phyloP scores from a whole-genome alignment of 148 eudicot genomes.

The Mesembryanthemum crystallinum region DNA sequence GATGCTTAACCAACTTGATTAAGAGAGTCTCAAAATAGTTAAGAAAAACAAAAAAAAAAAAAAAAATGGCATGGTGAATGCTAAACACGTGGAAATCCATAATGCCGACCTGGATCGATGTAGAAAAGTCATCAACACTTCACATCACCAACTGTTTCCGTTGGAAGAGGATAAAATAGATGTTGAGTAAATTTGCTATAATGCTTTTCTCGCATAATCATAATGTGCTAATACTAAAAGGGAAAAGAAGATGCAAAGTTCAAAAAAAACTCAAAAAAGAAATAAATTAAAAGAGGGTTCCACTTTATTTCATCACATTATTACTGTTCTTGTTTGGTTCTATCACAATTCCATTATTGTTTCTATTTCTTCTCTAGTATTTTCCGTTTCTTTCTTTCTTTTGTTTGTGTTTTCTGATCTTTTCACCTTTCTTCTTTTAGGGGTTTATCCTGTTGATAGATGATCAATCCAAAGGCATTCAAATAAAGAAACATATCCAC shows the following conservation, averaged over 20 bases:
- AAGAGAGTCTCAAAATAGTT: neutral
- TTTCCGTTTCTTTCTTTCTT: neutral
- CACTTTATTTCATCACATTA: neutral
- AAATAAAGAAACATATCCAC: conserved; percentile 2
- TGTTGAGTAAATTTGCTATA: too few species aligned
- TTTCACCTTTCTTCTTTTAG: neutral
- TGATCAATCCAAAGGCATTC: neutral
- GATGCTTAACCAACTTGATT: conserved; percentile 4
- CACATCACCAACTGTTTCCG: conserved; percentile 25
- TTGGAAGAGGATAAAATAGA: neutral
- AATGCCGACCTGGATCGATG: conserved; percentile 4
- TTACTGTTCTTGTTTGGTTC: conserved; percentile 3
- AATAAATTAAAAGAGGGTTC: too few species aligned
- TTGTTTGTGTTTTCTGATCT: neutral
- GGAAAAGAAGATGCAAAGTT: neutral
- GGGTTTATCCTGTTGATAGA: neutral
- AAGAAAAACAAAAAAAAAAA: neutral
- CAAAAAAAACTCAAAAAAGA: too few species aligned
- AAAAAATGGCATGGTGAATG: neutral
- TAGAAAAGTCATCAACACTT: conserved; percentile 1
- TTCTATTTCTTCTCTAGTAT: too few species aligned
- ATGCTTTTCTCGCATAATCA: too few species aligned
- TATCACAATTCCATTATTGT: neutral
- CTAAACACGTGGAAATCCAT: conserved; percentile 19
- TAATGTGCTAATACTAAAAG: neutral